Percentiles rank a stretch among this genome's conserved stretches.
Conservation (phyloP, 768 basidiomycete species). For the Lactarius evosmus region DNA sequence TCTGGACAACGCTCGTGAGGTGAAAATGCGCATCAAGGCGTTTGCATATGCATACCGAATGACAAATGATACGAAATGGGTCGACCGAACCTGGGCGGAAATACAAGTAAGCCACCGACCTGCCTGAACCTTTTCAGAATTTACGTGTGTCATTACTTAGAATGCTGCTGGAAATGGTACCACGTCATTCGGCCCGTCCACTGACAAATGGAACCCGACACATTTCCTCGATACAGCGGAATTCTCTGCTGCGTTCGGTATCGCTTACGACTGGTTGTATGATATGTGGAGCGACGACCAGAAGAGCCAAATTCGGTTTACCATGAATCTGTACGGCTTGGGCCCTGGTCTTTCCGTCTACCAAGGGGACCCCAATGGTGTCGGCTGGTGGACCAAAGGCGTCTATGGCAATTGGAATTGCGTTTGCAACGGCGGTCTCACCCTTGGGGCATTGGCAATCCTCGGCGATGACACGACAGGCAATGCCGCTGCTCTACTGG, state of each 20-base stretch:
- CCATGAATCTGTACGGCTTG: slow-evolving; percentile 79
- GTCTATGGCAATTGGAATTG: slow-evolving; percentile 97
- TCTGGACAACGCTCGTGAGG: slow-evolving; percentile 81
- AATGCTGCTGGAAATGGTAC: slow-evolving; percentile 74
- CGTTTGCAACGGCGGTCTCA: slow-evolving; percentile 89
- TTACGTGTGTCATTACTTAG: slow-evolving; percentile 36
- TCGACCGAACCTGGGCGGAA: slow-evolving; percentile 81
- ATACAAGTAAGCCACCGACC: slow-evolving; percentile 56
- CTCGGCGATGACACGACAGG: slow-evolving; percentile 79
- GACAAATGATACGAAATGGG: slow-evolving; percentile 91
- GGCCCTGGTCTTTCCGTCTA: slow-evolving; percentile 57
- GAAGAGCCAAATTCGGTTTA: slow-evolving; percentile 60
- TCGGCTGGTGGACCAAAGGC: slow-evolving; percentile 78
- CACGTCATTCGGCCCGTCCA: slow-evolving; percentile 58
- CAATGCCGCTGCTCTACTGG: slow-evolving; percentile 61
- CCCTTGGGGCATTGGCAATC: slow-evolving; percentile 87
- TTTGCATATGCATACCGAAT: slow-evolving; percentile 88
- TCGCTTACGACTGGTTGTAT: slow-evolving; percentile 96
- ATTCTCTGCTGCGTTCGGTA: slow-evolving; percentile 81
- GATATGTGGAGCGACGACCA: slow-evolving; percentile 76
- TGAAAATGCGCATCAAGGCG: slow-evolving; percentile 90
- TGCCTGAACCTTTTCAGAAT: not conserved
- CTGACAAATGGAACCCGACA: slow-evolving; percentile 72
- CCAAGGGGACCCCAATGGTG: slow-evolving; percentile 37
- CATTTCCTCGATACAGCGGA: slow-evolving; percentile 97